phyloP scores from a whole-genome alignment of 2,329 filamentous ascomycete species.

The Rhinocladiella similis region DNA sequence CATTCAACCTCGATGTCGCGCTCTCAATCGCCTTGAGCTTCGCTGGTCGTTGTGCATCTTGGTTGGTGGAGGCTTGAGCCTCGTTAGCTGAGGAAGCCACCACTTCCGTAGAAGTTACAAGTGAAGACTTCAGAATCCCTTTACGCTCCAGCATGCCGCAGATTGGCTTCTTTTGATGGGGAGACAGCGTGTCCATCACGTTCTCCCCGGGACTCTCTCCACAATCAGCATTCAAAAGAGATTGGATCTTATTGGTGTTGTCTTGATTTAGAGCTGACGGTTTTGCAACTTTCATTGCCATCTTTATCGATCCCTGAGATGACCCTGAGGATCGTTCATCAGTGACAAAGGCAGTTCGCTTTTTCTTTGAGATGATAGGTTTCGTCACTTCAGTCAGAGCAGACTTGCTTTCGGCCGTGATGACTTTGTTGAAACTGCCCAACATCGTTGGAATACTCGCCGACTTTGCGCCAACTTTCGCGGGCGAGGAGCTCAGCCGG shows the following conservation, averaged over 20 bases:
- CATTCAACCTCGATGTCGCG: constrained; percentile 34
- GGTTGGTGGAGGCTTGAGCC: constrained; percentile 36
- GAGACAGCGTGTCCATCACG: neutral
- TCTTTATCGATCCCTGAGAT: constrained; percentile 21
- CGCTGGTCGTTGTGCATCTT: constrained; percentile 28
- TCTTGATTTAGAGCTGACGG: constrained; percentile 1
- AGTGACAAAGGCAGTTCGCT: constrained; percentile 25
- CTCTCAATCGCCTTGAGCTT: constrained; percentile 29
- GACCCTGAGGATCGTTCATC: constrained; percentile 7
- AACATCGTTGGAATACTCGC: neutral
- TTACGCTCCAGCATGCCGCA: constrained; percentile 1
- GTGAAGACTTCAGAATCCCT: constrained; percentile 17
- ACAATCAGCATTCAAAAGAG: neutral
- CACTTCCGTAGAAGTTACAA: constrained; percentile 2
- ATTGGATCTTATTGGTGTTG: neutral
- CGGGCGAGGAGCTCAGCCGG: neutral
- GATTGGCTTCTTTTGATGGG: neutral
- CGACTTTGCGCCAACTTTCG: neutral
- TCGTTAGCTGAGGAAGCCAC: constrained; percentile 17
- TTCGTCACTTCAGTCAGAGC: constrained; percentile 9
- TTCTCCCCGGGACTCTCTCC: neutral
- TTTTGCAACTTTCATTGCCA: constrained; percentile 26
- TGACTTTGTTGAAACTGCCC: neutral
- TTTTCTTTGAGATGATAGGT: constrained; percentile 24
- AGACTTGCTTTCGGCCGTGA: neutral